Evolutionary conservation across 2,329 filamentous ascomycete genomes (phyloP).

Genomic region (Penicillium sp.): DNA sequence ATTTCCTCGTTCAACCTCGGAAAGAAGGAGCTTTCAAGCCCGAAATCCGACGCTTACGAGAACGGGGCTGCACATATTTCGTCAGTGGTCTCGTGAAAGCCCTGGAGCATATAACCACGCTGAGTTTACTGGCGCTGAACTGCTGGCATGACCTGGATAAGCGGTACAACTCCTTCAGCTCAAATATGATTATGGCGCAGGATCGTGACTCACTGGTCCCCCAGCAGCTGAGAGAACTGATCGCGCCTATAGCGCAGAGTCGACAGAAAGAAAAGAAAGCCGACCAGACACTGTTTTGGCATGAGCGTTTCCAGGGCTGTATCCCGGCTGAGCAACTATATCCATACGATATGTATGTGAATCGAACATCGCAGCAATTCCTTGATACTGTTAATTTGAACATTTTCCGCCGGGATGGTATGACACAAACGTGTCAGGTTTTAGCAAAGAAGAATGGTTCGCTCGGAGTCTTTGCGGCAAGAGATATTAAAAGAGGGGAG

Average conservation of each 20-base stretch:
- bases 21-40: slow-evolving; percentile 7
- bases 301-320: slow-evolving; percentile 26
- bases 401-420: slow-evolving; percentile 14
- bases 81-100: slow-evolving; percentile 29
- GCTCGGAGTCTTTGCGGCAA: slow-evolving; percentile 30
- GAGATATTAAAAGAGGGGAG: slow-evolving; percentile 23
- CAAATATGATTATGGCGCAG: slow-evolving; percentile 4
- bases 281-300: slow-evolving; percentile 21
- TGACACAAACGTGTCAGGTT: neutral
- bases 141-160: slow-evolving; percentile 31
- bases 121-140: slow-evolving; percentile 32
- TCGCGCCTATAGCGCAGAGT: slow-evolving; percentile 3
- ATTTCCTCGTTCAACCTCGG: slow-evolving; percentile 24
- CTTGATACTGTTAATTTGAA: slow-evolving; percentile 23
- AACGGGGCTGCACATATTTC: slow-evolving; percentile 30
- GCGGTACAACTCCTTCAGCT: neutral
- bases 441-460: slow-evolving; percentile 7
- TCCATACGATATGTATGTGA: slow-evolving; percentile 30
- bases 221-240: slow-evolving; percentile 12
- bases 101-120: slow-evolving; percentile 30
- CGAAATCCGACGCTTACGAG: slow-evolving; percentile 22
- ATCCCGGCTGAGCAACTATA: slow-evolving; percentile 20
- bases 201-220: slow-evolving; percentile 26
- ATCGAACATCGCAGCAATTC: slow-evolving; percentile 17
- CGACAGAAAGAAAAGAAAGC: slow-evolving; percentile 1